Percentiles rank a stretch among this genome's conserved stretches.
phyloP scores from a whole-genome alignment of 345 rosid species.

The Alliaria petiolata region DNA sequence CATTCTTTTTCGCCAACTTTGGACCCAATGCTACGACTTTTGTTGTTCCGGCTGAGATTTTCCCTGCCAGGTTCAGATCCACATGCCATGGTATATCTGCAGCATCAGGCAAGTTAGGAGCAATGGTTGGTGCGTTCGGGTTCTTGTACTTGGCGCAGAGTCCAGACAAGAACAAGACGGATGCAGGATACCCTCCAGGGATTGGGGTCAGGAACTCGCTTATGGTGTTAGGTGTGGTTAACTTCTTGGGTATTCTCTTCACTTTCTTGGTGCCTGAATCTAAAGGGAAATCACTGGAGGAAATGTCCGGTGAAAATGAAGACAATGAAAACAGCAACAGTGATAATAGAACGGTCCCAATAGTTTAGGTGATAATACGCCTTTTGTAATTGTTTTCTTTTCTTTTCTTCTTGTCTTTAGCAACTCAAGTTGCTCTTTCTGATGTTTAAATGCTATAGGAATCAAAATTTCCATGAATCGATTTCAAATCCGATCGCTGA shows the following conservation, averaged over 20 bases:
- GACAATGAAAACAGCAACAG: constrained; percentile 24
- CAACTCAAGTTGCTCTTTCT: neutral
- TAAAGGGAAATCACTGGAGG: constrained; percentile 34
- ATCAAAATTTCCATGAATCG: neutral
- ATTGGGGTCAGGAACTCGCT: constrained; percentile 77
- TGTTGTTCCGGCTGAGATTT: constrained; percentile 85
- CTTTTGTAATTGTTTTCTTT: neutral
- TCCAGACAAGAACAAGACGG: constrained; percentile 58
- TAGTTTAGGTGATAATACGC: neutral
- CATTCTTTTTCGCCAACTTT: constrained; percentile 89
- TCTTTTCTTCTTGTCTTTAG: neutral
- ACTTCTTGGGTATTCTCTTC: constrained; percentile 37
- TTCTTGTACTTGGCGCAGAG: constrained; percentile 55
- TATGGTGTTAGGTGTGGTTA: constrained; percentile 52
- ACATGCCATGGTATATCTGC: constrained; percentile 85
- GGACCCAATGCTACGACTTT: constrained; percentile 91
- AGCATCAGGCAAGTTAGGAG: constrained; percentile 75
- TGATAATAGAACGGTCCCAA: constrained; percentile 26
- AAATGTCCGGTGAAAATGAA: constrained; percentile 35
- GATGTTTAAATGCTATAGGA: neutral
- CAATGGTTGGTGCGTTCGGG: constrained; percentile 79
- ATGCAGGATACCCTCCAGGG: constrained; percentile 85
- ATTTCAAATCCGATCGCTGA: neutral
- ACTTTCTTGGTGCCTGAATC: constrained; percentile 39
- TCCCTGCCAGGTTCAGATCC: constrained; percentile 79